Evolutionary conservation across 768 basidiomycete species (phyloP).

Genomic region (Leccinum truebloodii): DNA sequence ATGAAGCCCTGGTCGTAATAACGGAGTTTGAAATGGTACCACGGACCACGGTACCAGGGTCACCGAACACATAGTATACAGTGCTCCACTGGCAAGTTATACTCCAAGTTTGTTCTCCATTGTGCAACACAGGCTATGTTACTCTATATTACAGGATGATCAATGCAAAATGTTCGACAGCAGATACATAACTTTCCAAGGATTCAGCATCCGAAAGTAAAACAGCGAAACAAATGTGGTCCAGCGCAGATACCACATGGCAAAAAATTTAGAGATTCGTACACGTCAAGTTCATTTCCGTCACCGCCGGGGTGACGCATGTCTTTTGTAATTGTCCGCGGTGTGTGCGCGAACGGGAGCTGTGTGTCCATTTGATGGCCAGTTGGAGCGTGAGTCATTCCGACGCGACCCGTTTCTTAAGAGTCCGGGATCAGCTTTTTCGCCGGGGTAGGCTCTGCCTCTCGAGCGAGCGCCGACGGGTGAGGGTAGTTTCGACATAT

Average conservation of each 20-base stretch:
- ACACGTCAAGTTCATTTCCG: constrained; percentile 11
- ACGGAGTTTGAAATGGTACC: constrained; percentile 16
- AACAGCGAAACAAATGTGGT: constrained; percentile 9
- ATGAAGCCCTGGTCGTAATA: not conserved
- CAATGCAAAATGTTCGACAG: constrained; percentile 6
- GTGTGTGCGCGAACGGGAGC: constrained; percentile 31
- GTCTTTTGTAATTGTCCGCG: constrained; percentile 39
- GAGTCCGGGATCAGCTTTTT: constrained; percentile 30
- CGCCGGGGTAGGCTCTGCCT: constrained; percentile 30
- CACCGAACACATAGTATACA: not conserved
- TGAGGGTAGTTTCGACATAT: constrained; percentile 41
- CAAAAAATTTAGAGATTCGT: constrained; percentile 2
- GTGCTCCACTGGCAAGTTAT: not conserved
- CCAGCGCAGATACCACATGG: constrained; percentile 13
- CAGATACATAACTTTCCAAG: constrained; percentile 9
- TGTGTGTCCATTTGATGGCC: constrained; percentile 22
- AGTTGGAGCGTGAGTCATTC: constrained; percentile 22
- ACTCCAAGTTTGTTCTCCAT: not conserved
- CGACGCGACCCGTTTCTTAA: constrained; percentile 23
- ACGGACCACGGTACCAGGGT: not conserved
- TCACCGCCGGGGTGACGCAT: constrained; percentile 49
- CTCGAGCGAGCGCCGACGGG: constrained; percentile 42
- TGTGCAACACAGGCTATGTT: not conserved
- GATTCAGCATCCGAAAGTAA: constrained; percentile 9
- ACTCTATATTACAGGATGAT: constrained; percentile 17